Conservation (phyloP, 2,329 filamentous ascomycete species). For the Dactylellina sp. region DNA sequence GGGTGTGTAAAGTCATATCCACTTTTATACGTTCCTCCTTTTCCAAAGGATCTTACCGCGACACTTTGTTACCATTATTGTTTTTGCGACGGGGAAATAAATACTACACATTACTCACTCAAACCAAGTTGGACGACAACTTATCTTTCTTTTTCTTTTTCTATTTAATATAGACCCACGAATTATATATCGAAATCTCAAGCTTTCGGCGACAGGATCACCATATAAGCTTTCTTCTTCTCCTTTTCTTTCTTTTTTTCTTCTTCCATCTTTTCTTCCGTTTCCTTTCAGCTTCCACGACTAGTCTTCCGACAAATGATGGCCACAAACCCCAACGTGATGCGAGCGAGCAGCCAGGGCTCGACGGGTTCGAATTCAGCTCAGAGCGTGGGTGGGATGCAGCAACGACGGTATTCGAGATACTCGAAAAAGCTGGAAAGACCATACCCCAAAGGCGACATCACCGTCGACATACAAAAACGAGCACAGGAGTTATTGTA, state of each 20-base stretch:
- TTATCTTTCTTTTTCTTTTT: background rate
- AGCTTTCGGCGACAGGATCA: constrained; percentile 23
- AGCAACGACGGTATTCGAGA: constrained; percentile 51
- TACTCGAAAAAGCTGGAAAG: constrained; percentile 56
- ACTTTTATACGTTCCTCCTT: constrained; percentile 8
- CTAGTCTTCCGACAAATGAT: constrained; percentile 23
- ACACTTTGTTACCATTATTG: background rate
- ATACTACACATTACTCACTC: background rate
- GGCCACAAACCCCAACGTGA: constrained; percentile 45
- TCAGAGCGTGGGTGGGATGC: constrained; percentile 30
- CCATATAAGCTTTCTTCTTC: constrained; percentile 4
- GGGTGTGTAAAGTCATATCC: constrained; percentile 8
- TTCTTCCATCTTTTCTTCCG: constrained; percentile 8
- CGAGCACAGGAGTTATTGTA: constrained; percentile 58
- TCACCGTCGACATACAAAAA: constrained; percentile 59
- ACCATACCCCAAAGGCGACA: constrained; percentile 59
- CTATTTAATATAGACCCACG: background rate
- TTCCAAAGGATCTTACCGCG: constrained; percentile 7
- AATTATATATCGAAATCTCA: constrained; percentile 2
- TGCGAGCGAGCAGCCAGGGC: constrained; percentile 52
- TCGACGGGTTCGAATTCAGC: constrained; percentile 40
- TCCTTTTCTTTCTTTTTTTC: constrained; percentile 11
- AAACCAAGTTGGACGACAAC: background rate
- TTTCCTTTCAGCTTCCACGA: constrained; percentile 16
- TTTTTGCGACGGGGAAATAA: constrained; percentile 12